Percentiles rank a stretch among this genome's conserved stretches.
Conservation (phyloP, 73 alveolate species). For the Tetrahymena borealis region DNA sequence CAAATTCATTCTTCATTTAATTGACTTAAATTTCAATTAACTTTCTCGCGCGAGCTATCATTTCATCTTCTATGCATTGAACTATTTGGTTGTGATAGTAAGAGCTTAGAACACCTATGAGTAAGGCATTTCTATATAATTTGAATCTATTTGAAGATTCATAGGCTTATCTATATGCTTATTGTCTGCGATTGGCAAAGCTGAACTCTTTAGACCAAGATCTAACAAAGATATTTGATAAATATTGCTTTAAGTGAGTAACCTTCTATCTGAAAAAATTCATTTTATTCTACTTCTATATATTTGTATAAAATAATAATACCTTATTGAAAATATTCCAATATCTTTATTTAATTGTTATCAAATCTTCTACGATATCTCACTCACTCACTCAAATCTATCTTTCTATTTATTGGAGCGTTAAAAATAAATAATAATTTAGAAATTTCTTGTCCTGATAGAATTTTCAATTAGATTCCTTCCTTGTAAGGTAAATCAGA, state of each 20-base stretch:
- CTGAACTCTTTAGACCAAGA: not conserved
- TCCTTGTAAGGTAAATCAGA: too few relatives aligned
- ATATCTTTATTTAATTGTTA: too few relatives aligned
- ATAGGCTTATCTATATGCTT: not conserved
- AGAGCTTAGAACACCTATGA: not conserved
- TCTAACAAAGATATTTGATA: not conserved
- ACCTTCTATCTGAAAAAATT: not conserved
- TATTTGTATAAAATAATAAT: not conserved
- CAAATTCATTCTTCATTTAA: conserved; percentile 31
- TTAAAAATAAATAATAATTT: not conserved
- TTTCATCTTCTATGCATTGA: conserved; percentile 22
- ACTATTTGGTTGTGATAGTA: not conserved
- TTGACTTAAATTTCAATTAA: conserved; percentile 11
- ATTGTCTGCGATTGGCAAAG: not conserved
- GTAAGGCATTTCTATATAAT: not conserved
- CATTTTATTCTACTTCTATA: not conserved
- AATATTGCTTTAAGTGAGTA: not conserved
- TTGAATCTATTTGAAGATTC: not conserved
- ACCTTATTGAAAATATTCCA: not conserved
- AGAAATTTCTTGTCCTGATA: not conserved
- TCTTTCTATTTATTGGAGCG: not conserved
- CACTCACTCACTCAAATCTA: not conserved
- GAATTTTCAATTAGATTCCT: too few relatives aligned
- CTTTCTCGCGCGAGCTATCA: conserved; percentile 2
- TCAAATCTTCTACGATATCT: too few relatives aligned